Evolutionary conservation across 352 stramenopile genomes (phyloP).

Genomic region (Phytophthora idaei): DNA sequence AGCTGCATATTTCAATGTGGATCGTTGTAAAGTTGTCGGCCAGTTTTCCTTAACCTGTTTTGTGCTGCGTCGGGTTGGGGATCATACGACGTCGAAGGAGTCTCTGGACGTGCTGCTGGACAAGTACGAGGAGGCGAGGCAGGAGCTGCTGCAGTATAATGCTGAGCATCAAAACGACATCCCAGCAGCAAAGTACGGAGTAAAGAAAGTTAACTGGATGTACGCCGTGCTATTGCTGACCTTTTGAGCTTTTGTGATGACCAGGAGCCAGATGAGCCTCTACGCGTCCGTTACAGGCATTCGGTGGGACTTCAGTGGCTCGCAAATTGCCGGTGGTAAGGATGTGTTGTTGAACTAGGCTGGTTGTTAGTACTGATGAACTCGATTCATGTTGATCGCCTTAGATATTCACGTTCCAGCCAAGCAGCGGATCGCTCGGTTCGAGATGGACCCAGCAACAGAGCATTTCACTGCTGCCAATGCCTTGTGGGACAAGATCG

Average conservation of each 20-base stretch:
- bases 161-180: slow-evolving; percentile 74
- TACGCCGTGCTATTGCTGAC: background rate
- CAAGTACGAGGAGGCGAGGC: slow-evolving; percentile 70
- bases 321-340: slow-evolving; percentile 54
- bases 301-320: slow-evolving; percentile 75
- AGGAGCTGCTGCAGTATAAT: slow-evolving; percentile 64
- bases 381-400: background rate
- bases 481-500: slow-evolving; percentile 70
- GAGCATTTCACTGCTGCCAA: slow-evolving; percentile 68
- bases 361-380: background rate
- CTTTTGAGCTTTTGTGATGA: slow-evolving; percentile 1
- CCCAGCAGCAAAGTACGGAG: slow-evolving; percentile 63
- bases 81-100: slow-evolving; percentile 57
- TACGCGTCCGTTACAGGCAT: slow-evolving; percentile 80
- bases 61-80: slow-evolving; percentile 8
- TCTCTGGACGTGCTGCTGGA: slow-evolving; percentile 63
- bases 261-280: slow-evolving; percentile 78
- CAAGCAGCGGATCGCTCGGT: slow-evolving; percentile 61
- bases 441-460: slow-evolving; percentile 60
- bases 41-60: slow-evolving; percentile 34
- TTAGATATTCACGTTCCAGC: slow-evolving; percentile 68
- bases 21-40: background rate
- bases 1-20: slow-evolving; percentile 5
- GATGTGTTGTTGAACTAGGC: background rate
- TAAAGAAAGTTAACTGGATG: background rate